A percentile compares a stretch with the other conserved stretches of the same genome.
Evolutionary conservation across 805 yeast species (phyloP).

Genomic region (Metschnikowia orientalis): DNA sequence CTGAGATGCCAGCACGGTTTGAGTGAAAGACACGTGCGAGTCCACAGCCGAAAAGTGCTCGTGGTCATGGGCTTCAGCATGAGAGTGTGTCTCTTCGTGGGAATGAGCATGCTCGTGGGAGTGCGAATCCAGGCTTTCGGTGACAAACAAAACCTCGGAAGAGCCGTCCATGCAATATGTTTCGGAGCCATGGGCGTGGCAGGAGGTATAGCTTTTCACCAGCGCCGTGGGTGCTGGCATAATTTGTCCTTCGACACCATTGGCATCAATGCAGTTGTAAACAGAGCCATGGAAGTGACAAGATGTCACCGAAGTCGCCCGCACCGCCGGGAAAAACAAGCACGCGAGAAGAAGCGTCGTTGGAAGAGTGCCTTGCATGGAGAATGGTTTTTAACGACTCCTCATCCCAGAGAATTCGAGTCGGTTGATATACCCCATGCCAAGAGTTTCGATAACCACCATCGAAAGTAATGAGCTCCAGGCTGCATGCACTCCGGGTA

Average conservation of each 20-base stretch:
- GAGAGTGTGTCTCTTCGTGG: not conserved
- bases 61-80: not conserved
- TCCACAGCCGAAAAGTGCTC: too few species aligned
- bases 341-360: too few species aligned
- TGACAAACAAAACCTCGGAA: slow-evolving; percentile 2
- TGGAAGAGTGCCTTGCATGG: not conserved
- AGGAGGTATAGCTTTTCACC: slow-evolving; percentile 4
- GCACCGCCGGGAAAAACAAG: not conserved
- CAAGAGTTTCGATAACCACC: slow-evolving; percentile 1
- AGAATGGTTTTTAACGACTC: not conserved
- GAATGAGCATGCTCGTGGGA: too few species aligned
- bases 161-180: slow-evolving; percentile 5
- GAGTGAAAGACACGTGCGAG: too few species aligned
- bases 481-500: too few species aligned
- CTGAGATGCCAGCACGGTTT: not conserved
- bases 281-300: slow-evolving; percentile 6
- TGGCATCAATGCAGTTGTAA: slow-evolving; percentile 3
- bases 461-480: too few species aligned
- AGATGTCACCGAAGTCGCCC: slow-evolving; percentile 4
- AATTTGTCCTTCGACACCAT: slow-evolving; percentile 6
- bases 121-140: too few species aligned
- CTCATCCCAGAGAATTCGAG: not conserved
- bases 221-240: slow-evolving; percentile 4
- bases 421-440: not conserved
- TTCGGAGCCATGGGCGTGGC: slow-evolving; percentile 4